Evolutionary conservation across 768 basidiomycete species (phyloP), one percentile per base, ranked within the genome.

Genomic region (Leccinum disarticulatum): DNA sequence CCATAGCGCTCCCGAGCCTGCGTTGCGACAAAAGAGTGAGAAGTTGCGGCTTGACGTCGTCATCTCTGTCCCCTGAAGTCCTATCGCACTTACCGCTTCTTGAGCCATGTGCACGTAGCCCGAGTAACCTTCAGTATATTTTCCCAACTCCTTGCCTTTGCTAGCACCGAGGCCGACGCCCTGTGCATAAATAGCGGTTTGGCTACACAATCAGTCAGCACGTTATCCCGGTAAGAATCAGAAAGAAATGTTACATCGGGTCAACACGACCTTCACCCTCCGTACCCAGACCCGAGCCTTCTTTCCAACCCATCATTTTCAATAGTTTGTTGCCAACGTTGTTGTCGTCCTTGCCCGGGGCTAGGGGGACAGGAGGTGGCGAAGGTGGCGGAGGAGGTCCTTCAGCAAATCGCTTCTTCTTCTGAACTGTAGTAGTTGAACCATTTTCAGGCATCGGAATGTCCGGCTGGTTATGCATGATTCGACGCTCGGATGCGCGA

Each of bases 221-320:
- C 25, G 66, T 58, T 27, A 17, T 47, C 47, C 31, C 19, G n/a
- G 17, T 28, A 50, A 6, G 43, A 31, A 49, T 52, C 9, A 15
- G 41, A 48, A 61, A 48, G 28, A 41, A 52, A 52, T 1, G 80
- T 52, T 73, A 90, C 87, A 98, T 86, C 13, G 95, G 95, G 57
- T 95, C 93, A 11, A 93, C 87, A 58, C 94, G 76, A 48, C 95
- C 95, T 55, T 92, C 90, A 4, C 90, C 90, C 51, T 81, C 81
- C 7, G 85, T 81, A 1, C 96, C 96, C 43, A 98, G 75, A 1
- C 96, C 95, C 15, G 83, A 86, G 6, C 95, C 95, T 67, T 90
- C 90, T 62, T 82, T 91, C 95, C 95, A 98, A 1, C 96, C 97
- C 95, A 98, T 98, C 85, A 96, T 95, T 73, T 93, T 93, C 62